Conservation (phyloP, 768 basidiomycete genomes). For the Tricholoma hemisulphureum region DNA sequence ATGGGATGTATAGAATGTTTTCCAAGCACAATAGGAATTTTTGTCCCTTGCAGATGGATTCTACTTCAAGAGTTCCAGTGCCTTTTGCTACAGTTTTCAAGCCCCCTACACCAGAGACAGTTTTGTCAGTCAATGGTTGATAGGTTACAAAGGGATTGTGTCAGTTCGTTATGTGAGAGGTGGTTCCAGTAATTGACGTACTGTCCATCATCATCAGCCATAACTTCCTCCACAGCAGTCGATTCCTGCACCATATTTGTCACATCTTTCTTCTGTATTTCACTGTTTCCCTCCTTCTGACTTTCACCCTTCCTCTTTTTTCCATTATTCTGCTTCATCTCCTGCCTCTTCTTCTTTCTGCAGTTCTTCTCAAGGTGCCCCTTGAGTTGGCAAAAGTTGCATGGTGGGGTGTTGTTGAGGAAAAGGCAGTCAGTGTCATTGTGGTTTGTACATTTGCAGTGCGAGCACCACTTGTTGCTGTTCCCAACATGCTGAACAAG, state of each 20-base stretch:
- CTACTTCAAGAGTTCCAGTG: too few relatives aligned
- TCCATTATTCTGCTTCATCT: neutral
- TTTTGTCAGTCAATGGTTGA: neutral
- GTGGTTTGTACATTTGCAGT: neutral
- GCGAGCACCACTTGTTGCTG: neutral
- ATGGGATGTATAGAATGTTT: too few relatives aligned
- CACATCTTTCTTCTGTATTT: too few relatives aligned
- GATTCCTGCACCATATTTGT: neutral
- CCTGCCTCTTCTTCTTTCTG: neutral
- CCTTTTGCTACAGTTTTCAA: too few relatives aligned
- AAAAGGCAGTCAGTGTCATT: neutral
- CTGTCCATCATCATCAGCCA: neutral
- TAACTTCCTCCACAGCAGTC: neutral
- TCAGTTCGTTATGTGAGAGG: too few relatives aligned
- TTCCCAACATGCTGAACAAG: neutral
- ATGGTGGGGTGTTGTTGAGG: neutral
- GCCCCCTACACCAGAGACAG: too few relatives aligned
- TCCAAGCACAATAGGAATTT: neutral
- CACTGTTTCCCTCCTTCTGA: neutral
- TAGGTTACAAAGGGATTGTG: neutral
- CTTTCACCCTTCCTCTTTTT: neutral
- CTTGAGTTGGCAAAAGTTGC: neutral
- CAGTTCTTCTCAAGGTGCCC: neutral
- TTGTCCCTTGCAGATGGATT: neutral
- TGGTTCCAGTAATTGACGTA: neutral